Percentiles rank a stretch among this genome's conserved stretches.
phyloP scores from a whole-genome alignment of 768 basidiomycete genomes.

The Boletus rex-veris region DNA sequence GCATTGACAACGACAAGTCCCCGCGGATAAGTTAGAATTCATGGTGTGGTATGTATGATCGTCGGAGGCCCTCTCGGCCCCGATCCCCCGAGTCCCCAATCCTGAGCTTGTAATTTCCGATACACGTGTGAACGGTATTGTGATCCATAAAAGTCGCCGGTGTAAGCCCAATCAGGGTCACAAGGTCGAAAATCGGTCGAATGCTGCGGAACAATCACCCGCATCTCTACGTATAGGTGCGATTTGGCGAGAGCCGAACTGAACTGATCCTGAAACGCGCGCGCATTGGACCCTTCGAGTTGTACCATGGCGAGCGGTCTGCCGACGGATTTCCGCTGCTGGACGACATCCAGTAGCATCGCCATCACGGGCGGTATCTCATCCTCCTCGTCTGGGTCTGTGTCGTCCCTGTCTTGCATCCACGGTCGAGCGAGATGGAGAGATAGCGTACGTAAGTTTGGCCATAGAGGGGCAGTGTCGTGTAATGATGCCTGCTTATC shows the following conservation, averaged over 20 bases:
- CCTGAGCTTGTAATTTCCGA: constrained; percentile 29
- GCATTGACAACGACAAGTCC: not conserved
- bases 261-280: constrained; percentile 27
- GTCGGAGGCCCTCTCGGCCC: constrained; percentile 26
- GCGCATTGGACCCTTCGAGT: constrained; percentile 24
- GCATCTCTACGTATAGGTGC: constrained; percentile 25
- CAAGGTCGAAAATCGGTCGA: constrained; percentile 17
- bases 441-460: constrained; percentile 29
- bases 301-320: constrained; percentile 23
- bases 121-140: constrained; percentile 31
- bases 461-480: constrained; percentile 30
- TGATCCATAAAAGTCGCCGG: constrained; percentile 28
- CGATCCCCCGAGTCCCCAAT: constrained; percentile 22
- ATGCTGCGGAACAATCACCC: constrained; percentile 12
- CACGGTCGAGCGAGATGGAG: constrained; percentile 28
- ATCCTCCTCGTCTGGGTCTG: constrained; percentile 31
- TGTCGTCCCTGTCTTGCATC: constrained; percentile 31
- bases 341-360: constrained; percentile 31
- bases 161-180: constrained; percentile 28
- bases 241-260: constrained; percentile 23
- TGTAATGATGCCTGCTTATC: constrained; percentile 33
- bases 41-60: constrained; percentile 25
- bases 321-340: constrained; percentile 31
- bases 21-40: constrained; percentile 4
- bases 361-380: constrained; percentile 30